Conservation (phyloP, 1,139 yeast species). For the Sugiyamaella sp. region DNA sequence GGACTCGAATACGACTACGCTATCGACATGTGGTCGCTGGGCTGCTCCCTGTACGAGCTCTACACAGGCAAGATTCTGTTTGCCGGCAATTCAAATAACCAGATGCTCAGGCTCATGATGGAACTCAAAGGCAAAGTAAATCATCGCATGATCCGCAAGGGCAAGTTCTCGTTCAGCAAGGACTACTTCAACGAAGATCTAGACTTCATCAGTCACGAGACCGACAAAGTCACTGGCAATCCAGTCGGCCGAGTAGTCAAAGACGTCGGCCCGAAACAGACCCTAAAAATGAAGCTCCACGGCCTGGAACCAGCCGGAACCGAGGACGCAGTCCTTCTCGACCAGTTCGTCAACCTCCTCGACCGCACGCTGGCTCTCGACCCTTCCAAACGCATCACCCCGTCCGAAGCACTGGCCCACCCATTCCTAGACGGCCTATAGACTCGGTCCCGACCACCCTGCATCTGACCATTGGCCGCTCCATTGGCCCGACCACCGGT, state of each 20-base stretch:
- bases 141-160: constrained; percentile 40
- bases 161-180: constrained; percentile 32
- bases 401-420: constrained; percentile 69
- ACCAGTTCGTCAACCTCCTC: constrained; percentile 55
- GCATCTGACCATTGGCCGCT: no score
- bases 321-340: constrained; percentile 21
- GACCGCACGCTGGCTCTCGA: constrained; percentile 72
- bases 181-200: constrained; percentile 40
- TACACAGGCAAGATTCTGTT: constrained; percentile 81
- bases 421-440: constrained; percentile 54
- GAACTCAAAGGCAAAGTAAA: constrained; percentile 40
- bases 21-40: constrained; percentile 89
- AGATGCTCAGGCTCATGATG: constrained; percentile 43
- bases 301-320: constrained; percentile 22
- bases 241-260: constrained; percentile 29
- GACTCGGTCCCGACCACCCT: no score
- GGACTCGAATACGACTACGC: constrained; percentile 86
- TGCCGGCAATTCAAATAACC: constrained; percentile 61
- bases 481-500: no score
- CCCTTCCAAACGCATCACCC: constrained; percentile 70
- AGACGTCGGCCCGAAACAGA: constrained; percentile 28
- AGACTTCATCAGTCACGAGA: constrained; percentile 36
- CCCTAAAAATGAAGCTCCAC: constrained; percentile 29
- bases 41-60: constrained; percentile 85
- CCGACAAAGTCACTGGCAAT: constrained; percentile 37